Percentiles rank a stretch among this genome's conserved stretches.
Evolutionary conservation across 1,284 basidiomycete species (phyloP).

Genomic region (Boletus smithii): DNA sequence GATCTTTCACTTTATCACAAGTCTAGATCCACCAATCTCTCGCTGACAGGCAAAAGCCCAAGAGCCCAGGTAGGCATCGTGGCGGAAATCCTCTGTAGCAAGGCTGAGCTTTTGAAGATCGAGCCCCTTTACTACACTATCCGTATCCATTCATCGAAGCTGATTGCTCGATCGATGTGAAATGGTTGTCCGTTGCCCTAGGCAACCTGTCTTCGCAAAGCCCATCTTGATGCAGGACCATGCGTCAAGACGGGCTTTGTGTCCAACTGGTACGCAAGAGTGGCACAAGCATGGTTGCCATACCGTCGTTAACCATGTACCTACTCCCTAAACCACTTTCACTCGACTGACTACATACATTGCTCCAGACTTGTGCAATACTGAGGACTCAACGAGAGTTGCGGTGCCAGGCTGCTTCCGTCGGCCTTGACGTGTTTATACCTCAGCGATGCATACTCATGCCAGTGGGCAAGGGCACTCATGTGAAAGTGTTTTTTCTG

Average conservation of each 20-base stretch:
- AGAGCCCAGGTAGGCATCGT: neutral
- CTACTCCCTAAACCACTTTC: neutral
- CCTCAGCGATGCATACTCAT: too few relatives aligned
- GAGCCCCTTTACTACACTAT: too few relatives aligned
- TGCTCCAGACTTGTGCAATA: too few relatives aligned
- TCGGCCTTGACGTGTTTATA: too few relatives aligned
- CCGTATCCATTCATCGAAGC: neutral
- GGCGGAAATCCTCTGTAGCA: neutral
- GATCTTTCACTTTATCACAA: conserved; percentile 11
- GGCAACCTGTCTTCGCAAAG: conserved; percentile 13
- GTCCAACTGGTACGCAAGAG: conserved; percentile 5
- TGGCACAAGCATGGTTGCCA: neutral
- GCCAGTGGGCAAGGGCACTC: too few relatives aligned
- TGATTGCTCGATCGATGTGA: neutral
- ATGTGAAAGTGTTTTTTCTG: too few relatives aligned
- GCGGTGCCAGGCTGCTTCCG: too few relatives aligned
- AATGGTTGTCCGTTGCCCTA: neutral
- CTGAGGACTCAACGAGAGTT: too few relatives aligned
- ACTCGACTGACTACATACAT: neutral
- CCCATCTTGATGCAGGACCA: conserved; percentile 19
- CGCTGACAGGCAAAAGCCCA: neutral
- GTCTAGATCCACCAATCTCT: neutral
- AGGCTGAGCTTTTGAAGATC: neutral
- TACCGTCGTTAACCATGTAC: neutral
- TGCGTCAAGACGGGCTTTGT: conserved; percentile 8